Evolutionary conservation across 768 basidiomycete species (phyloP), one percentile per base, ranked within the genome.

Genomic region (Thelephora ganbajun): DNA sequence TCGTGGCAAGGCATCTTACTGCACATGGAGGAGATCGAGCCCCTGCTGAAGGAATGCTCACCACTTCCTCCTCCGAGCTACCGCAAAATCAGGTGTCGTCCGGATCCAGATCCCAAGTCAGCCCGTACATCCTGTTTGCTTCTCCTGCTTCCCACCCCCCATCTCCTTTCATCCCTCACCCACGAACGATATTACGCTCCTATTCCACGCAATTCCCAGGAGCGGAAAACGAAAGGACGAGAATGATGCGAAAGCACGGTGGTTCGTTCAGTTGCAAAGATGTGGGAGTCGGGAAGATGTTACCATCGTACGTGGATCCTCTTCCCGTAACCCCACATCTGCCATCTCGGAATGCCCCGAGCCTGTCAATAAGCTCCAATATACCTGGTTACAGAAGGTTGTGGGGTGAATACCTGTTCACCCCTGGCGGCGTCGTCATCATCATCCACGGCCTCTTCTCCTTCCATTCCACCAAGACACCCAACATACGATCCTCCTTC

Each of bases 231-330:
- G 49, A 71, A 63, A 48, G 70, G 72, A 63, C 62, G 20, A 77
- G 78, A 22, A 80, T 74, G 44, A 72, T 77, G 19, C 72, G 91
- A 39, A 72, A 92, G 34, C 86, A 94, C 61, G 92, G 87, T 5
- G 92, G 92, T n/a, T 94, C 92, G 3, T 97, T 94, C 66, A 94
- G 92, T 51, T 80, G 74, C 20, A 85, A 89, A 58, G 92, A 96
- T 59, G 84, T 96, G 5, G 83, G 93, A 59, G 79, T 87, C 45
- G 92, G 93, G 35, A 88, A 81, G 63, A 70, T 76, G 47, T 60
- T 87, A 45, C 83, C 86, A 6, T 81, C 80, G n/a, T 75, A 76
- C 53, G 73, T 79, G 41, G 49, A 66, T 2, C 58, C 61, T 2
- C 35, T 43, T 23, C 39, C 48, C 43, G 54, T 56, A 13, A 58